These are phyloP conservation scores for Boletus coccyginus DNA, from an alignment of 768 basidiomycete genomes.

Conservation along the genomic window DNA sequence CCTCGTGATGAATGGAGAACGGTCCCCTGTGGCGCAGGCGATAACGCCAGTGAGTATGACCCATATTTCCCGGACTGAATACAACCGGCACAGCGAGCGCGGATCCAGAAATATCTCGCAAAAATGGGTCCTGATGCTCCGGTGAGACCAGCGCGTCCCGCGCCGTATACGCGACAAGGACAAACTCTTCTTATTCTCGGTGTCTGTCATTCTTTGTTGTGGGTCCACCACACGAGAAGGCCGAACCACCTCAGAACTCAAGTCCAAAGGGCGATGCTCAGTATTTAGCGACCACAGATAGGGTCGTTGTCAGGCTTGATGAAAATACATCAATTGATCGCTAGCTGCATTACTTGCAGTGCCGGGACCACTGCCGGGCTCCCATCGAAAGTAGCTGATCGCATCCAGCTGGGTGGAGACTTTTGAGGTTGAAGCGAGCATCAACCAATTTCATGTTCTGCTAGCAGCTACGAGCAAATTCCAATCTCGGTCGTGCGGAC, in stretches of 20 bases:
- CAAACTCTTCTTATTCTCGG: no score
- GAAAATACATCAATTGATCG: background rate
- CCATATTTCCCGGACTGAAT: no score
- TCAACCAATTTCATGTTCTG: slow-evolving; percentile 85
- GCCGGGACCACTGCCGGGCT: background rate
- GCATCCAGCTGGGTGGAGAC: background rate
- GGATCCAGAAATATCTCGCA: no score
- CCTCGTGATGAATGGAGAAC: no score
- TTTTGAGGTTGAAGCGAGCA: background rate
- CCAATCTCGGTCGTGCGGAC: background rate
- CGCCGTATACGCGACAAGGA: no score
- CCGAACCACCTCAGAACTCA: background rate
- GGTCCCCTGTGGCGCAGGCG: no score
- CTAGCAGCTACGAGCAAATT: slow-evolving; percentile 60
- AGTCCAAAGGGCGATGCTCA: background rate
- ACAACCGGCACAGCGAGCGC: no score
- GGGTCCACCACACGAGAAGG: background rate
- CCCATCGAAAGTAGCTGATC: background rate
- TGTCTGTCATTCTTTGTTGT: background rate
- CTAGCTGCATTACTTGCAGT: background rate
- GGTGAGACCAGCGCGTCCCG: no score
- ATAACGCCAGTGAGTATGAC: no score
- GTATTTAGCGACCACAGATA: background rate
- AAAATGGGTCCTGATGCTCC: no score
- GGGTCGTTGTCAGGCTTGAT: background rate